Evolutionary conservation across 345 rosid species (phyloP).

Genomic region (Populus simonii): DNA sequence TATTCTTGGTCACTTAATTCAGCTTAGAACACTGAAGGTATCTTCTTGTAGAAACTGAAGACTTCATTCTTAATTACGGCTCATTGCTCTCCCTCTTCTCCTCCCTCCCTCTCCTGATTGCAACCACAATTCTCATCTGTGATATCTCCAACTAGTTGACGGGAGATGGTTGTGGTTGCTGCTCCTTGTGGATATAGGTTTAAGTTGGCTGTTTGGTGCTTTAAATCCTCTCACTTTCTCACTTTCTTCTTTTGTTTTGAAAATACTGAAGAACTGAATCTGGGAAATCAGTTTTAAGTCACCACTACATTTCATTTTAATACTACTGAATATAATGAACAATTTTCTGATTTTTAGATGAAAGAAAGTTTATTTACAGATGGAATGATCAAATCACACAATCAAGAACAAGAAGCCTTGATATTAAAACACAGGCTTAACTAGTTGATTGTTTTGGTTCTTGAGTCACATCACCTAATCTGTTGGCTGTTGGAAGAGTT

Average conservation of each 20-base stretch:
- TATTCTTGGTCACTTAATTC: slow-evolving; percentile 86
- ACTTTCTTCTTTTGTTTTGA: neutral
- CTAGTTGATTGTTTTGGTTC: neutral
- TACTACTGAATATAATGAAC: neutral
- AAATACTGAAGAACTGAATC: neutral
- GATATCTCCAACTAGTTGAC: neutral
- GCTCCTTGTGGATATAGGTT: neutral
- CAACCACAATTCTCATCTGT: neutral
- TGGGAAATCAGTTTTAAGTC: neutral
- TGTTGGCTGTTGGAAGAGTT: neutral
- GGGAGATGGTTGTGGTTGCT: neutral
- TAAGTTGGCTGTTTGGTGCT: neutral
- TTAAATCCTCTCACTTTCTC: neutral
- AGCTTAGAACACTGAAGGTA: slow-evolving; percentile 96
- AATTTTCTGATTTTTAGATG: neutral
- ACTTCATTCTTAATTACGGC: neutral
- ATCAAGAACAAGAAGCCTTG: neutral
- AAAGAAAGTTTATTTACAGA: neutral
- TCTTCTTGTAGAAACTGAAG: neutral
- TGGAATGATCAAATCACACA: neutral
- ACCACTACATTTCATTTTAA: neutral
- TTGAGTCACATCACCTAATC: neutral
- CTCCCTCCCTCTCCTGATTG: neutral
- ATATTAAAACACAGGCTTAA: neutral
- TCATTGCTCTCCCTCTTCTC: neutral